Percentiles rank a stretch among this genome's conserved stretches.
phyloP scores from a whole-genome alignment of 805 yeast species.

The Grigorovia humatica region DNA sequence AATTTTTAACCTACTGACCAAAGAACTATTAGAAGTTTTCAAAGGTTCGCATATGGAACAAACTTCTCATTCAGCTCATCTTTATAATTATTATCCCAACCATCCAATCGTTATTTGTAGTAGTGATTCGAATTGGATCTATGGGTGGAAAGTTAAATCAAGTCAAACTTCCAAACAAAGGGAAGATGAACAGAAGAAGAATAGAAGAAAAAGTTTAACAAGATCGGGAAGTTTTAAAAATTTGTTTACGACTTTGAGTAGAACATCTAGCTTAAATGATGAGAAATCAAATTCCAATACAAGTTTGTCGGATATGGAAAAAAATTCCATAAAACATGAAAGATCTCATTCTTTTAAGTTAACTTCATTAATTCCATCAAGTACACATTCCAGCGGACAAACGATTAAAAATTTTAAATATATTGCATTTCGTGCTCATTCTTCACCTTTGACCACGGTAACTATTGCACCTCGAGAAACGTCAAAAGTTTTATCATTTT shows the following conservation, averaged over 20 bases:
- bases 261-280: slow-evolving; percentile 5
- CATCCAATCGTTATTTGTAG: slow-evolving; percentile 47
- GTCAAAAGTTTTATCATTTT: slow-evolving; percentile 49
- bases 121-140: slow-evolving; percentile 81
- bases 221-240: slow-evolving; percentile 11
- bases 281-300: neutral
- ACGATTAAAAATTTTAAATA: slow-evolving; percentile 40
- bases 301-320: neutral
- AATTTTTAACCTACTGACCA: slow-evolving; percentile 45
- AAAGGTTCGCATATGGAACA: slow-evolving; percentile 64
- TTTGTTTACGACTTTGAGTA: slow-evolving; percentile 6
- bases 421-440: slow-evolving; percentile 68
- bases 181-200: neutral
- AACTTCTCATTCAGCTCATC: slow-evolving; percentile 56
- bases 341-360: slow-evolving; percentile 1
- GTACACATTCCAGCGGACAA: neutral
- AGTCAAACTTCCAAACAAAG: slow-evolving; percentile 2
- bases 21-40: slow-evolving; percentile 51
- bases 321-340: neutral
- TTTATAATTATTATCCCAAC: slow-evolving; percentile 3
- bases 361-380: slow-evolving; percentile 1
- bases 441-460: slow-evolving; percentile 62
- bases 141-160: slow-evolving; percentile 57
- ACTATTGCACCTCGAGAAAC: slow-evolving; percentile 68
- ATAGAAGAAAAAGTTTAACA: slow-evolving; percentile 1